phyloP scores from a whole-genome alignment of 108 stramenopile species.

The Skeletonema menzelii region DNA sequence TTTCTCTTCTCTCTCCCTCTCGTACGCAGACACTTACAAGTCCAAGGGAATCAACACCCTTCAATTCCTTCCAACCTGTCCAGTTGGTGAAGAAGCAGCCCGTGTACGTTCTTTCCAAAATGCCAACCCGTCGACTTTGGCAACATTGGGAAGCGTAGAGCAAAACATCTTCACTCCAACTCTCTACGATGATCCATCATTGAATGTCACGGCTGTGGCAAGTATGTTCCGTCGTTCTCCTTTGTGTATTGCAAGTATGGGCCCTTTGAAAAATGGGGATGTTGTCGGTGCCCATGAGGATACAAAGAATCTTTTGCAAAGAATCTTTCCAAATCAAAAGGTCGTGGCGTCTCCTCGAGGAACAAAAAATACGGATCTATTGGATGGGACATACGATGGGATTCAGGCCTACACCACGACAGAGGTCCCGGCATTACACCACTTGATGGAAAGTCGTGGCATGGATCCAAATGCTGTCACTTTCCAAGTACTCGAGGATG shows the following conservation, averaged over 20 bases:
- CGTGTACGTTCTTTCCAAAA: constrained; percentile 34
- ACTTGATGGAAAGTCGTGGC: constrained; percentile 7
- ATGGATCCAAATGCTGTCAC: constrained; percentile 8
- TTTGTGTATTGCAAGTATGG: constrained; percentile 37
- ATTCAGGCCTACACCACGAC: constrained; percentile 56
- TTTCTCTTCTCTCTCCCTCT: not conserved
- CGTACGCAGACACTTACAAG: constrained; percentile 22
- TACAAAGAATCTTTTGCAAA: constrained; percentile 36
- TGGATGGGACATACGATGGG: constrained; percentile 28
- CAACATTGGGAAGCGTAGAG: constrained; percentile 42
- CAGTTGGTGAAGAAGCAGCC: constrained; percentile 34
- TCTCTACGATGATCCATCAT: constrained; percentile 30
- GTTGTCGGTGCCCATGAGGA: constrained; percentile 54
- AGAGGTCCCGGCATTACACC: constrained; percentile 47
- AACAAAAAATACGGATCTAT: constrained; percentile 47
- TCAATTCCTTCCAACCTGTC: constrained; percentile 54
- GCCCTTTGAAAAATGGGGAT: constrained; percentile 12
- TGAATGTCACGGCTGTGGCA: constrained; percentile 43
- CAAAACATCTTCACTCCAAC: constrained; percentile 53
- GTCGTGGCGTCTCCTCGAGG: constrained; percentile 51
- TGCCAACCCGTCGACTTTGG: constrained; percentile 16
- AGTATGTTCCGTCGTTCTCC: constrained; percentile 50
- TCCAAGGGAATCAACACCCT: constrained; percentile 30
- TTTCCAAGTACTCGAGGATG: constrained; percentile 19
- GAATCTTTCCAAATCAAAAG: constrained; percentile 28